Conservation (phyloP, 345 rosid species). For the Citrus hindsii region DNA sequence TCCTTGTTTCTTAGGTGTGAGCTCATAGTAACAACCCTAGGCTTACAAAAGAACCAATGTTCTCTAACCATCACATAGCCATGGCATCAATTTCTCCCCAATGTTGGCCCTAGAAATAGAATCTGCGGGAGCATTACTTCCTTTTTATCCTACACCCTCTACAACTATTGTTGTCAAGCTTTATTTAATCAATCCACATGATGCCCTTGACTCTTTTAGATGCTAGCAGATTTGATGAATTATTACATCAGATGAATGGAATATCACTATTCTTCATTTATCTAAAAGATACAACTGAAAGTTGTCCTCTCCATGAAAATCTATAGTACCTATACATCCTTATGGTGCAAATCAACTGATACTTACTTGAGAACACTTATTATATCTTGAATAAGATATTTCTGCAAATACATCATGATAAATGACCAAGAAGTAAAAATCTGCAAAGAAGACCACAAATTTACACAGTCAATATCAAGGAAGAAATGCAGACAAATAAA, state of each 20-base stretch:
- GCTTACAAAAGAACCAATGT: neutral
- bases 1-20: neutral
- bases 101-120: neutral
- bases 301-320: neutral
- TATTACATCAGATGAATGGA: neutral
- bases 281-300: neutral
- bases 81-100: neutral
- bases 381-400: conserved; percentile 54
- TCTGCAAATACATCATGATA: conserved; percentile 64
- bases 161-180: neutral
- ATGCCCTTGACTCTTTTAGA: neutral
- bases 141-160: neutral
- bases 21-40: neutral
- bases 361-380: conserved; percentile 62
- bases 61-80: neutral
- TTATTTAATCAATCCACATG: neutral
- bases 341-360: neutral
- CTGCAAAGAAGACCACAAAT: conserved; percentile 32
- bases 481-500: neutral
- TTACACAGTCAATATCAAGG: neutral
- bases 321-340: neutral
- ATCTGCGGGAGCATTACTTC: neutral
- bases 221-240: neutral
- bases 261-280: neutral
- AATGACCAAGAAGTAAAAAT: conserved; percentile 71